Evolutionary conservation across 2,329 filamentous ascomycete species (phyloP).

Genomic region (Trichoderma hamatum): DNA sequence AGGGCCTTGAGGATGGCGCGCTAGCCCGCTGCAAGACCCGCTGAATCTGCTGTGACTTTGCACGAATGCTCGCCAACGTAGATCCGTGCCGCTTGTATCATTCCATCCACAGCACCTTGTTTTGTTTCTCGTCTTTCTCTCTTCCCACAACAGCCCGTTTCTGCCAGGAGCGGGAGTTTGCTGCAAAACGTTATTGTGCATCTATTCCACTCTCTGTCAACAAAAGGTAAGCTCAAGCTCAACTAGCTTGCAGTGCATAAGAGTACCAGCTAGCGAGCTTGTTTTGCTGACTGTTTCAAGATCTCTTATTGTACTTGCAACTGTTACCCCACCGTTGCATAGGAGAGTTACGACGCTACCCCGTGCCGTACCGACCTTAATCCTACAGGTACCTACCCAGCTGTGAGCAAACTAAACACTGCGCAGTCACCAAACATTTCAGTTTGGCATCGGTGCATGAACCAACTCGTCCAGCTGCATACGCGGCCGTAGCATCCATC

Average conservation of each 20-base stretch:
- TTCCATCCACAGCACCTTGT: not conserved
- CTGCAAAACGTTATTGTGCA: not conserved
- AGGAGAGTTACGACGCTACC: conserved; percentile 9
- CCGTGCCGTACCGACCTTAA: not conserved
- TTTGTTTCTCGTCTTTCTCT: not conserved
- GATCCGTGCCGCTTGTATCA: conserved; percentile 9
- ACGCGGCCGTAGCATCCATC: not conserved
- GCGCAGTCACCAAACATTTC: not conserved
- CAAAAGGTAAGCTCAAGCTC: not conserved
- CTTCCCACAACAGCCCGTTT: not conserved
- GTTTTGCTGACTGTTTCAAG: not conserved
- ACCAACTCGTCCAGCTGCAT: not conserved
- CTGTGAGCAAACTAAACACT: not conserved
- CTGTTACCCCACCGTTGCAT: conserved; percentile 18
- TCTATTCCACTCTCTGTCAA: not conserved
- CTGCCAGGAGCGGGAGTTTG: not conserved
- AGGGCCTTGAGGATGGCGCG: too few relatives aligned
- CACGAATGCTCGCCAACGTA: not conserved
- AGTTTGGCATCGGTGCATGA: not conserved
- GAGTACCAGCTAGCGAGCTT: not conserved
- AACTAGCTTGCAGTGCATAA: not conserved
- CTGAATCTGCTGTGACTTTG: conserved; percentile 9
- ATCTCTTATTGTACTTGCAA: not conserved
- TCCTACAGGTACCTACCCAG: not conserved
- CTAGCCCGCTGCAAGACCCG: conserved; percentile 11